A percentile compares a stretch with the other conserved stretches of the same genome.
Evolutionary conservation across 176 grass and related monocot genomes (phyloP).

Genomic region (Carex pumila): DNA sequence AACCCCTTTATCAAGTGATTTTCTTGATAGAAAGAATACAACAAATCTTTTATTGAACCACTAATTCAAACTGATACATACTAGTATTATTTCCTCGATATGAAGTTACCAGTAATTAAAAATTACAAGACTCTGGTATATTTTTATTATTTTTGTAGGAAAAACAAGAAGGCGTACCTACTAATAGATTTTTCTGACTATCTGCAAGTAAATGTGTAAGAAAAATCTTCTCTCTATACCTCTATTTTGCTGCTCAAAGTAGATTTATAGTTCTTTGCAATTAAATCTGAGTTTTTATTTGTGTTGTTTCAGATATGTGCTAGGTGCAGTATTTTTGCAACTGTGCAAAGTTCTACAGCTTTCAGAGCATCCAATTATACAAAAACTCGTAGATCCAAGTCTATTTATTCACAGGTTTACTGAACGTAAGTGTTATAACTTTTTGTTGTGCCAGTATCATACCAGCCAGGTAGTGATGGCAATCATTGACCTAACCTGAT

Average conservation of each 20-base stretch:
- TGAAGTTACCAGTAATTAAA: not conserved
- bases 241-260: constrained; percentile 10
- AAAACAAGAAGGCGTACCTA: constrained; percentile 83
- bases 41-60: not conserved
- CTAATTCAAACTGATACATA: not conserved
- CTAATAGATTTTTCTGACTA: constrained; percentile 90
- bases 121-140: not conserved
- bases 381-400: constrained; percentile 82
- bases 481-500: not conserved
- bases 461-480: not conserved
- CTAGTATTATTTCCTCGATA: not conserved
- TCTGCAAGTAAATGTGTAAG: constrained; percentile 87
- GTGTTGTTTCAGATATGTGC: constrained; percentile 75
- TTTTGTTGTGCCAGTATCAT: not conserved
- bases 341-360: constrained; percentile 73
- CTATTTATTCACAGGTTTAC: constrained; percentile 99
- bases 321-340: constrained; percentile 88
- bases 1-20: no score
- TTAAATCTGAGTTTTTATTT: constrained; percentile 18
- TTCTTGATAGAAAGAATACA: no score
- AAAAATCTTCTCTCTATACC: constrained; percentile 9
- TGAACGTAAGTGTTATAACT: constrained; percentile 47
- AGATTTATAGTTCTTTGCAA: not conserved
- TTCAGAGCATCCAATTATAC: constrained; percentile 63
- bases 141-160: constrained; percentile 45